A percentile compares a stretch with the other conserved stretches of the same genome.
phyloP scores from a whole-genome alignment of 164 flowering plant species.

The Malania oleifera region DNA sequence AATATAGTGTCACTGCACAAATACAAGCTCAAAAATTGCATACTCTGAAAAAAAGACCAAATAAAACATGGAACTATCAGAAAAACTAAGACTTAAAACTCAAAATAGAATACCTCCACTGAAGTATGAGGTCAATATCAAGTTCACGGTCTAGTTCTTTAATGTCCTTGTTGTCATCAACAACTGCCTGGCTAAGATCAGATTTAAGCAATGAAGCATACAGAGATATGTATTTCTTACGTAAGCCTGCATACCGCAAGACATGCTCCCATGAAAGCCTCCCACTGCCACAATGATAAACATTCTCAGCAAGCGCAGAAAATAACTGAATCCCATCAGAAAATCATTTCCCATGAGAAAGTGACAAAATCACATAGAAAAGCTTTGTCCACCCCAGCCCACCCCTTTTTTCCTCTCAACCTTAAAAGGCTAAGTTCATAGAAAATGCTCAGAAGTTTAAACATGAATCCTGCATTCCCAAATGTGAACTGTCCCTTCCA shows the following conservation, averaged over 20 bases:
- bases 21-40: too few species aligned
- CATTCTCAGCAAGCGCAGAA: neutral
- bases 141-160: conserved; percentile 83
- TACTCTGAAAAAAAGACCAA: too few species aligned
- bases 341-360: too few species aligned
- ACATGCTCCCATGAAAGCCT: conserved; percentile 91
- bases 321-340: neutral
- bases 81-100: too few species aligned
- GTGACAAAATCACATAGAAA: neutral
- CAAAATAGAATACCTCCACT: conserved; percentile 70
- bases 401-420: too few species aligned
- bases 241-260: conserved; percentile 61
- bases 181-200: conserved; percentile 50
- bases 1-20: too few species aligned
- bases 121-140: conserved; percentile 83
- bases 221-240: conserved; percentile 78
- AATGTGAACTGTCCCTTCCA: too few species aligned
- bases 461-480: too few species aligned
- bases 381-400: neutral
- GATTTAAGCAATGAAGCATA: conserved; percentile 88
- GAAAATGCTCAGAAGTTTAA: too few species aligned
- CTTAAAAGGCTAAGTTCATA: too few species aligned
- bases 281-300: conserved; percentile 58
- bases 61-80: too few species aligned
- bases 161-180: conserved; percentile 80